Evolutionary conservation across 148 eudicot species (phyloP).

Genomic region (Heliamphora exappendiculata): DNA sequence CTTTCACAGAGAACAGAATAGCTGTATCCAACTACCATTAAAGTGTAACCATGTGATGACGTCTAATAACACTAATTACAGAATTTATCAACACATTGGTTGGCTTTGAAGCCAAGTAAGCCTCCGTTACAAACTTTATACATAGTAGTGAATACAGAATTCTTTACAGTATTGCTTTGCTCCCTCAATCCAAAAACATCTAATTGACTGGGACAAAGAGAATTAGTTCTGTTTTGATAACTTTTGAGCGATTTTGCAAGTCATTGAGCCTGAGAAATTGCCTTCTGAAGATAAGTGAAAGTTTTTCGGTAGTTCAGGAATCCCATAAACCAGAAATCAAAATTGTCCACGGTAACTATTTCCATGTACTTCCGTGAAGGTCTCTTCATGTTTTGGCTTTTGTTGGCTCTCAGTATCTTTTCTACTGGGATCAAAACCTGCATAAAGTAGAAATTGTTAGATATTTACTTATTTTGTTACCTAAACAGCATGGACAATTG

Average conservation of each 20-base stretch:
- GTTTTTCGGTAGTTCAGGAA: slow-evolving; percentile 26
- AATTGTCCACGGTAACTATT: slow-evolving; percentile 23
- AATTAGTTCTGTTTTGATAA: background rate
- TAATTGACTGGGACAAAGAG: background rate
- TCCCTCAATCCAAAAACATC: background rate
- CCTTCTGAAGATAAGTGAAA: slow-evolving; percentile 19
- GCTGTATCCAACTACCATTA: background rate
- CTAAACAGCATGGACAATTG: background rate
- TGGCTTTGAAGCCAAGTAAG: background rate
- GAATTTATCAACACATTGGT: background rate
- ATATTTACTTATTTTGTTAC: background rate
- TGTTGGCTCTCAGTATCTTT: slow-evolving; percentile 20
- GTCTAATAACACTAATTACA: no score
- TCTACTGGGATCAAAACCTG: slow-evolving; percentile 18
- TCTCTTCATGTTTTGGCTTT: slow-evolving; percentile 17
- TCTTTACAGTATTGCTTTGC: background rate
- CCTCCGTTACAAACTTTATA: background rate
- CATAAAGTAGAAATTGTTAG: background rate
- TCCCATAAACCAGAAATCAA: slow-evolving; percentile 43
- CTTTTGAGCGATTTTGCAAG: background rate
- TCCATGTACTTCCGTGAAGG: slow-evolving; percentile 29
- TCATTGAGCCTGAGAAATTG: slow-evolving; percentile 9
- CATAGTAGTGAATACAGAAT: background rate
- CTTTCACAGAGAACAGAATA: no score
- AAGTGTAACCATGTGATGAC: background rate